Evolutionary conservation across 192 early-diverging fungal species (phyloP), one percentile per base, ranked within the genome.

Genomic region (Lobosporangium transversale): DNA sequence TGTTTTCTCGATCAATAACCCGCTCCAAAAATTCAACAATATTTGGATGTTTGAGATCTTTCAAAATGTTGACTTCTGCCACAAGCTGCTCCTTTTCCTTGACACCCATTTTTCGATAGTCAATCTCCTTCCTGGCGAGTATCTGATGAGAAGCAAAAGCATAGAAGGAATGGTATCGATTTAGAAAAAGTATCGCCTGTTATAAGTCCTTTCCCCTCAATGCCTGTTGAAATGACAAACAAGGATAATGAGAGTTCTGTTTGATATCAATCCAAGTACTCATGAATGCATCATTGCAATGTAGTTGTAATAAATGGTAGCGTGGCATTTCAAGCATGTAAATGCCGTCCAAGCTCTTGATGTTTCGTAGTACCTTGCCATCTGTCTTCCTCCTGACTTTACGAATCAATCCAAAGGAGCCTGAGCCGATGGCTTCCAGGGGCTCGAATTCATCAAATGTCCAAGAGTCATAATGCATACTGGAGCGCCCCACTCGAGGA

Each of bases 101-200:
- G 31, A 87, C 89, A 27, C 66, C 83, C 92, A 93, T 93, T 65
- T 88, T 89, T 15, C 86, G 81, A 80, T 90, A 93, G 58, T 93
- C 92, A 54, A 93, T 93, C 68, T 93, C 92, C 70, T 93, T 93
- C 30, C 90, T 68, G 21, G 89, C 90, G 36, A 91, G 66, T n/a
- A 93, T 83, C 89, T 91, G 45, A 4, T 10, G 26, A 27, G 3
- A n/a, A 59, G 53, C 48, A 21, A 17, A 45, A 9, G 24, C 12
- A 6, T 6, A 45, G 17, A 29, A 24, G 43, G 26, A 35, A 49
- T 43, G 1, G 32, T 26, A 11, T 40, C 2, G 30, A n/a, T n/a
- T n/a, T n/a, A n/a, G n/a, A n/a, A n/a, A n/a, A n/a, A n/a, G n/a
- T n/a, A n/a, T n/a, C n/a, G n/a, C n/a, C n/a, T n/a, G n/a, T n/a